These are phyloP conservation scores for Chaetomiaceae sp. DNA, from an alignment of 2,329 filamentous ascomycete species.

Conservation along the genomic window DNA sequence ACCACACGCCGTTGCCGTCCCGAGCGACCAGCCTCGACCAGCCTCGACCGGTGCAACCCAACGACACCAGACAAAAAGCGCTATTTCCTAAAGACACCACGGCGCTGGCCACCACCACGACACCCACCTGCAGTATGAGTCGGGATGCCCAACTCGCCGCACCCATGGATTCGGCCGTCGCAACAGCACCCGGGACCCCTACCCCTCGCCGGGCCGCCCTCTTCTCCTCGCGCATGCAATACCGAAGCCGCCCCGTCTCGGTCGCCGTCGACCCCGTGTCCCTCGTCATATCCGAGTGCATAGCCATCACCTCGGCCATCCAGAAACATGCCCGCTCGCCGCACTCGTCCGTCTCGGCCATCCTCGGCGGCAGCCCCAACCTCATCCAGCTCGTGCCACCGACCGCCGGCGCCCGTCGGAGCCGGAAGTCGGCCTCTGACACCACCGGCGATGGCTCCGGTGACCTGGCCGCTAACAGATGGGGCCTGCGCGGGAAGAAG, in stretches of 20 bases:
- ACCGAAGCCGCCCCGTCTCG: constrained; percentile 59
- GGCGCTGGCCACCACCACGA: too few species aligned
- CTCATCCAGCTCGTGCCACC: constrained; percentile 50
- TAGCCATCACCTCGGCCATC: constrained; percentile 96
- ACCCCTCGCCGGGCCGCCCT: constrained; percentile 25
- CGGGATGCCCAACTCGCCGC: constrained; percentile 19
- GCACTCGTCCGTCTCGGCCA: constrained; percentile 92
- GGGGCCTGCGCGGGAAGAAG: constrained; percentile 91
- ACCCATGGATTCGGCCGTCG: constrained; percentile 26
- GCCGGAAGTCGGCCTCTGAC: constrained; percentile 37
- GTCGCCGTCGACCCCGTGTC: constrained; percentile 88
- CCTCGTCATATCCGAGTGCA: constrained; percentile 96
- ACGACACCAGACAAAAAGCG: neutral
- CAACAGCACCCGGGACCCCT: constrained; percentile 27
- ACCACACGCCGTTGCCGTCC: neutral
- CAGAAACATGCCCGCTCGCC: constrained; percentile 96
- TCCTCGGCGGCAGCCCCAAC: constrained; percentile 72
- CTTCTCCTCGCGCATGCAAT: constrained; percentile 47
- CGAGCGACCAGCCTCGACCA: too few species aligned
- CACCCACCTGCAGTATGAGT: constrained; percentile 16
- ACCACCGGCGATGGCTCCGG: constrained; percentile 39
- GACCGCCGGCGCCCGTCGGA: constrained; percentile 37
- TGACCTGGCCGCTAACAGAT: constrained; percentile 68
- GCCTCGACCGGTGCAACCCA: neutral
- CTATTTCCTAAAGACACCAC: too few species aligned